Evolutionary conservation across 2,329 filamentous ascomycete genomes (phyloP).

Genomic region (Capronia coronata): DNA sequence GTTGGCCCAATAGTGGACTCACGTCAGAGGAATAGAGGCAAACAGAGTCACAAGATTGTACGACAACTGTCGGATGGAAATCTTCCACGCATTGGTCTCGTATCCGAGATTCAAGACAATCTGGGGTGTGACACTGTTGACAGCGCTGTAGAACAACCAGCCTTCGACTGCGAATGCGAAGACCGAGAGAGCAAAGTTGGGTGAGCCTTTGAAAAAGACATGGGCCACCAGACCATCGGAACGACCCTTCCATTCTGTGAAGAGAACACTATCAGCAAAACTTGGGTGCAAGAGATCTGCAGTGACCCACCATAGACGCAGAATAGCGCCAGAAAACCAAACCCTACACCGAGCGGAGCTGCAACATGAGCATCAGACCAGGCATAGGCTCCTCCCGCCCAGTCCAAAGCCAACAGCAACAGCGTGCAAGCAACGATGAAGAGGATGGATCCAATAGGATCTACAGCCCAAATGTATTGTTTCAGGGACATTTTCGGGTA

Average conservation of each 20-base stretch:
- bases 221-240: conserved; percentile 51
- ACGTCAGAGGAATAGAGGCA: conserved; percentile 40
- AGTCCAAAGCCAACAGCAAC: conserved; percentile 43
- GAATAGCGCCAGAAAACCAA: conserved; percentile 40
- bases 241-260: conserved; percentile 51
- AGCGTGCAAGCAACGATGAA: conserved; percentile 43
- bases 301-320: conserved; percentile 31
- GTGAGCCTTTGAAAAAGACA: conserved; percentile 49
- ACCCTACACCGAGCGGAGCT: conserved; percentile 39
- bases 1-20: conserved; percentile 25
- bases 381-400: conserved; percentile 41
- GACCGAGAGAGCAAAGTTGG: conserved; percentile 50
- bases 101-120: conserved; percentile 47
- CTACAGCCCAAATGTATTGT: conserved; percentile 44
- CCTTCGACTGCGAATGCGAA: conserved; percentile 54
- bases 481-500: conserved; percentile 37
- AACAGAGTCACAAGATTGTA: conserved; percentile 40
- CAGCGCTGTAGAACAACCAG: conserved; percentile 53
- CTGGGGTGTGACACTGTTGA: conserved; percentile 47
- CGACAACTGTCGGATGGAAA: conserved; percentile 45
- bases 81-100: conserved; percentile 42
- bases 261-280: neutral
- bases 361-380: conserved; percentile 37
- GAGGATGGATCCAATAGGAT: conserved; percentile 44
- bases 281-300: neutral